Evolutionary conservation across 2,329 filamentous ascomycete species (phyloP), one percentile per base, ranked within the genome.

Genomic region (Talaromyces sp.): DNA sequence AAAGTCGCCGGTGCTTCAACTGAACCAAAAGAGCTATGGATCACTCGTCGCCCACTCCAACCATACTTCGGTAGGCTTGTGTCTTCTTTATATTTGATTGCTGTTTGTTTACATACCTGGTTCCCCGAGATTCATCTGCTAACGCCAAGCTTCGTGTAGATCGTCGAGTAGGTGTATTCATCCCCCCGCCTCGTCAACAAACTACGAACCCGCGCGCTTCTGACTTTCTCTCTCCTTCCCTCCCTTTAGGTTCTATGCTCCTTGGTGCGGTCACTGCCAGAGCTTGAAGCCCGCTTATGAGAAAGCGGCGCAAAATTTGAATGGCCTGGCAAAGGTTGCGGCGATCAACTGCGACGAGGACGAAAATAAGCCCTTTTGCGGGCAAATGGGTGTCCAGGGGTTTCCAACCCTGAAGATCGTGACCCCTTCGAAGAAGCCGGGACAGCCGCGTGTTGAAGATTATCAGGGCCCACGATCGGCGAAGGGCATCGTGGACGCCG

Each of bases 351-450:
- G 94, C 74, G 93, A 99, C 67, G 91, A 96, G 29, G 93, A 97
- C 49, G 77, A 80, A 60, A 99, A 97, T 82, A 97, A 97, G 79
- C 80, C 81, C 2, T 83, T 97, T 62, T 99, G 94, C 72, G 86
- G 87, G 42, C 76, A 81, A 62, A 89, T 97, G 84, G 93, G 91
- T 50, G 84, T 99, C 5, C 82, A 96, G 76, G 94, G 94, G 53
- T 99, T 97, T 77, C 94, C 94, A 1, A 97, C 94, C 0, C 80
- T 99, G 60, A 99, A 99, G 81, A 93, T 96, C 43, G 85, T 97
- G 48, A 86, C 86, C 19, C 94, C 94, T 0, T 85, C 88, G 59
- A 91, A 90, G 77, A 95, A 92, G 74, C 76, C 82, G 29, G 87
- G 88, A 52, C 88, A 86, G 68, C 93, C 94, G 1, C 81, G 85